phyloP scores from a whole-genome alignment of 208 protist species.

The Herpetomonas samuelpessoai region DNA sequence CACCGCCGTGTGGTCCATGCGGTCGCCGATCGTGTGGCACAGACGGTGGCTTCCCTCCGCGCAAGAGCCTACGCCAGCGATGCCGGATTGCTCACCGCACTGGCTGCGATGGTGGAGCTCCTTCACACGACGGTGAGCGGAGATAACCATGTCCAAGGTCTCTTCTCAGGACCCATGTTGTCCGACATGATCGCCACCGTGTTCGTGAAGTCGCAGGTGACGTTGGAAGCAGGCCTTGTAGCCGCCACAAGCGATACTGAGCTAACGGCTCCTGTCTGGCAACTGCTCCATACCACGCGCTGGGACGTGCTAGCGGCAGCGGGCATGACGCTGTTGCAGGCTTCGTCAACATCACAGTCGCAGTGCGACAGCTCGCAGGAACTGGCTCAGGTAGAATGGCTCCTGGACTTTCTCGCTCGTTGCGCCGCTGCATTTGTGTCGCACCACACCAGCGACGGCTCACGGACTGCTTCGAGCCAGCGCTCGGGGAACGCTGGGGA shows the following conservation, averaged over 20 bases:
- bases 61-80: constrained; percentile 41
- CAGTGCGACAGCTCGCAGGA: neutral
- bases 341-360: constrained; percentile 13
- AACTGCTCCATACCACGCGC: constrained; percentile 26
- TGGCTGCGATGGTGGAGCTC: constrained; percentile 60
- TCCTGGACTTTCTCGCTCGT: neutral
- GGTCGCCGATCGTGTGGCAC: constrained; percentile 24
- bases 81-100: constrained; percentile 25
- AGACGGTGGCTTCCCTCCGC: constrained; percentile 37
- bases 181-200: too few relatives aligned
- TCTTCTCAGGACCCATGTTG: too few relatives aligned
- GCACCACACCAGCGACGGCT: constrained; percentile 8
- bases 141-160: too few relatives aligned
- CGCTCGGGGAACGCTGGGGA: constrained; percentile 3
- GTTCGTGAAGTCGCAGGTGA: constrained; percentile 8
- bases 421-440: neutral
- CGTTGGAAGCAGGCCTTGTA: constrained; percentile 19
- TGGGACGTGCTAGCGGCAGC: constrained; percentile 58
- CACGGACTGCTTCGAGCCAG: constrained; percentile 13
- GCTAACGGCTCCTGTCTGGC: constrained; percentile 13
- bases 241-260: neutral
- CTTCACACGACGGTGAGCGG: constrained; percentile 46
- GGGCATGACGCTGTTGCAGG: constrained; percentile 19
- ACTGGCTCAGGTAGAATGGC: neutral
- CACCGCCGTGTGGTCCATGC: constrained; percentile 20